Percentiles rank a stretch among this genome's conserved stretches.
These are phyloP conservation scores for Naumovozyma baii DNA, from an alignment of 805 yeast genomes.

Conservation along the genomic window DNA sequence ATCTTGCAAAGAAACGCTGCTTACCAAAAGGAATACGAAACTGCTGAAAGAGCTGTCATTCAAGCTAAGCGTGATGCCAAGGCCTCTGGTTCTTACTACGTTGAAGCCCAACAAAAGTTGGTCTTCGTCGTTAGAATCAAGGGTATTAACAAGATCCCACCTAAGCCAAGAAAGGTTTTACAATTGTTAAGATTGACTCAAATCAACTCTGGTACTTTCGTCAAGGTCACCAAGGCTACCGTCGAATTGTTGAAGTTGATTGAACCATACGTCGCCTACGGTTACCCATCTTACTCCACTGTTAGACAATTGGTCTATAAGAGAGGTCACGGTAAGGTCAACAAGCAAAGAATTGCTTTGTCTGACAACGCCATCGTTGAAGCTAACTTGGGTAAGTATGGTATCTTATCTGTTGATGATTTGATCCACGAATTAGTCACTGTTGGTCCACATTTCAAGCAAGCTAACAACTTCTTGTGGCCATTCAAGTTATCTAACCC, in stretches of 20 bases:
- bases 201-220: constrained; percentile 92
- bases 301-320: constrained; percentile 89
- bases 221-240: constrained; percentile 93
- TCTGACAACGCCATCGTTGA: constrained; percentile 83
- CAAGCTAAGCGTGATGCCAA: constrained; percentile 88
- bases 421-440: constrained; percentile 93
- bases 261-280: constrained; percentile 95
- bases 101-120: constrained; percentile 88
- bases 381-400: constrained; percentile 83
- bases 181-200: constrained; percentile 88
- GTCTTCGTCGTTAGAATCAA: constrained; percentile 96
- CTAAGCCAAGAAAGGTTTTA: constrained; percentile 98
- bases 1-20: constrained; percentile 92
- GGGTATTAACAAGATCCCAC: constrained; percentile 98
- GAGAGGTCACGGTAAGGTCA: constrained; percentile 96
- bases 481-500: constrained; percentile 96
- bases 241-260: constrained; percentile 83
- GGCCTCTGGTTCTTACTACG: constrained; percentile 90
- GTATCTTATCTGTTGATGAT: constrained; percentile 85
- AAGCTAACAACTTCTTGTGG: constrained; percentile 97
- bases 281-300: constrained; percentile 91
- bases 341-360: constrained; percentile 90
- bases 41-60: constrained; percentile 80
- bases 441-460: constrained; percentile 97
- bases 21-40: constrained; percentile 89